Percentiles rank a stretch among this genome's conserved stretches.
Evolutionary conservation across 2,329 filamentous ascomycete genomes (phyloP).

Genomic region (Fusarium floridanum): DNA sequence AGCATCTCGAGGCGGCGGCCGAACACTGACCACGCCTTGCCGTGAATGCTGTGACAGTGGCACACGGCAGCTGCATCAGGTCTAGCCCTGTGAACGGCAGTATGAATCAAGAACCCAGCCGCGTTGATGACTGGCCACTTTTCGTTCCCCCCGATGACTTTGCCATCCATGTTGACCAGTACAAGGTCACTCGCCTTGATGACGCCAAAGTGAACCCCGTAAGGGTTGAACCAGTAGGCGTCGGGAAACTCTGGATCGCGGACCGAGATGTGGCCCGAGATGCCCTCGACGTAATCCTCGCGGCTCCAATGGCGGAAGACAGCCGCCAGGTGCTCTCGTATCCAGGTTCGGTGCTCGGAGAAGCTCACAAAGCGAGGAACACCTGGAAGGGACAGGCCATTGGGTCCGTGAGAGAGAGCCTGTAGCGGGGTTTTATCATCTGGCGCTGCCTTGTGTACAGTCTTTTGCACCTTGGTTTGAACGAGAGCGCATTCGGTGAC

Average conservation of each 20-base stretch:
- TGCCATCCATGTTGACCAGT: background rate
- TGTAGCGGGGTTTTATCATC: background rate
- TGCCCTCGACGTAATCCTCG: background rate
- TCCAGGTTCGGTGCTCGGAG: background rate
- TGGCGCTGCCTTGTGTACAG: background rate
- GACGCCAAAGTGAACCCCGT: background rate
- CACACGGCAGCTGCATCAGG: constrained; percentile 14
- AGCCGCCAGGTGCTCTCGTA: background rate
- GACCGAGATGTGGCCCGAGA: background rate
- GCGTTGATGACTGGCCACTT: background rate
- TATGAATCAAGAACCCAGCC: constrained; percentile 17
- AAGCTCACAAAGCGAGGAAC: background rate
- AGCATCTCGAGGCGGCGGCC: constrained; percentile 65
- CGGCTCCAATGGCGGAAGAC: background rate
- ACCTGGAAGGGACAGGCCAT: background rate
- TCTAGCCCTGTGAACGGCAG: constrained; percentile 13
- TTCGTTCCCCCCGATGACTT: background rate
- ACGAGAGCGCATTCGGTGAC: background rate
- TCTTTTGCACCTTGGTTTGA: background rate
- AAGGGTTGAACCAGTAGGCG: constrained; percentile 7
- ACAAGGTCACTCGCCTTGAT: background rate
- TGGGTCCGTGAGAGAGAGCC: background rate
- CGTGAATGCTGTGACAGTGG: constrained; percentile 15
- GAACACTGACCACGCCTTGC: background rate
- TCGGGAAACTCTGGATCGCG: constrained; percentile 25